Evolutionary conservation across 1,139 yeast genomes (phyloP), one percentile per base, ranked within the genome.

Genomic region (Sugiyamaella castrensis): DNA sequence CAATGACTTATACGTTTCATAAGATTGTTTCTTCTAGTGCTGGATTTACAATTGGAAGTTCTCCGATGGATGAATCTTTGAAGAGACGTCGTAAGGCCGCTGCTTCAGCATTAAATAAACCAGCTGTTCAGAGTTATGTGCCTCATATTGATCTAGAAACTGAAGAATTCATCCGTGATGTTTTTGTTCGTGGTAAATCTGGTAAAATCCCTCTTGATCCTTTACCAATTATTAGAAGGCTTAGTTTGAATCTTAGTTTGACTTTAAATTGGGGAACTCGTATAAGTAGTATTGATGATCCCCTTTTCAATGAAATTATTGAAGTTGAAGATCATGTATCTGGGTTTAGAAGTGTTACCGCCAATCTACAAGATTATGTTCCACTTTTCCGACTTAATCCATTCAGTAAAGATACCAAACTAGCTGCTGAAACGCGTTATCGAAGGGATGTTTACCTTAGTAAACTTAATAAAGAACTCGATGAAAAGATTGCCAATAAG

Each of bases 1-100:
- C 94, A 0, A 66, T 73, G 34, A 71, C 76, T 51, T 77, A 80
- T 62, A 82, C 88, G 1, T 86, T 85, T 66, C 92, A 85, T 65
- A 71, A 74, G 30, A 70, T 84, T 7, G 76, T 85, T 1, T 81
- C 88, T 0, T 68, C 75, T 5, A 74, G 82, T 0, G 82, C 79
- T 46, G 69, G 57, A 4, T 51, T 77, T 56, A 85, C 92, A 0
- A 74, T 85, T 30, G 94, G 94, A 0, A 81, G 91, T 0, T 83
- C 89, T 0, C 92, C 94, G 0, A 78, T 73, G 57, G 79, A 84
- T 4, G 70, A 67, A 1, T 71, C 81, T 1, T 82, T 74, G 59
- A 71, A 72, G 53, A 68, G 68, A 28, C 75, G 80, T 60, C 76
- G 83, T 58, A 82, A 80, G 59, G 72, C 75, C 7, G 70, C 84